Evolutionary conservation across 2,329 filamentous ascomycete species (phyloP), one percentile per base, ranked within the genome.

Genomic region (Grosmannia huntii): DNA sequence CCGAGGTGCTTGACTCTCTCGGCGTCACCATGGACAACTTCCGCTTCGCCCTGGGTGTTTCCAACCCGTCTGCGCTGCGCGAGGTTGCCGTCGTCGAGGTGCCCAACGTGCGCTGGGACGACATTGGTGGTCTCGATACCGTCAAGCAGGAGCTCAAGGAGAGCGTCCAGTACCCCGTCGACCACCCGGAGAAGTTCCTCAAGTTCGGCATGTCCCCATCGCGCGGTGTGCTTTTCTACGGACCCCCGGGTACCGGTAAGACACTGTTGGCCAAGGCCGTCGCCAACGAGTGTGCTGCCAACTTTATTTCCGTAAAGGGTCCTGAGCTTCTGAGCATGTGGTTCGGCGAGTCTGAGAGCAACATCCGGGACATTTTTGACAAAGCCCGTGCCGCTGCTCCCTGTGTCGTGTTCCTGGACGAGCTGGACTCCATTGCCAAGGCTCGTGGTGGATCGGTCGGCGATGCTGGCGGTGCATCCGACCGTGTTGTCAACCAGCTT

Each of bases 21-120:
- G 94, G 94, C 72, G 94, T 99, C 54, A 99, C 94, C 62, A 97
- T 97, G 90, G 94, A 99, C 75, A 99, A 99, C 83, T 99, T 99
- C 89, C 89, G 91, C 67, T 99, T 96, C 68, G 92, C 94, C 61
- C 87, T 99, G 55, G 94, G 94, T 68, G 91, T 96, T 61, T 96
- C 91, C 74, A 99, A 99, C 83, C 94, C 94, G 67, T 97, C 94
- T 64, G 94, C 94, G 65, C 90, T 99, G 59, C 94, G 94, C 74
- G 94, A 99, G 76, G 94, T 99, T 68, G 94, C 94, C 57, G 94
- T 99, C 65, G 95, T 99, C 73, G 95, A 99, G 76, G 92, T 97
- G 68, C 94, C 94, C 76, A 99, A 99, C 72, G 91, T 96, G 65
- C 90, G 92, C 75, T 99, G 94, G 94, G 94, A 99, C 75, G 94